A percentile compares a stretch with the other conserved stretches of the same genome.
Conservation (phyloP, 2,329 filamentous ascomycete species). For the Claviceps pusilla region DNA sequence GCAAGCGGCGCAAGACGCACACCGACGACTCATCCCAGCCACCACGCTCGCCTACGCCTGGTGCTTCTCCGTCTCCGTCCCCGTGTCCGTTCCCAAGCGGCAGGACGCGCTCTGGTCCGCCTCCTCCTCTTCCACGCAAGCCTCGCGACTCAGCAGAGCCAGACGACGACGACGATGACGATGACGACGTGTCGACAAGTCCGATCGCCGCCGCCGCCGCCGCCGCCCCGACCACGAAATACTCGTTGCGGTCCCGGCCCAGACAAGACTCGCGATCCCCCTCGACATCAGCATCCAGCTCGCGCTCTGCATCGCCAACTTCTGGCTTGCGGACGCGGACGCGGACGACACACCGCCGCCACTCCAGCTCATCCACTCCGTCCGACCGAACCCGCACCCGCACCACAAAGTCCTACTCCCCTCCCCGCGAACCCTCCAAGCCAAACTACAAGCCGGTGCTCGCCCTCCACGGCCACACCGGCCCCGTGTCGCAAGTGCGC, state of each 20-base stretch:
- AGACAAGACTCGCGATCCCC: constrained; percentile 17
- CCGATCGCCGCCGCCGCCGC: constrained; percentile 11
- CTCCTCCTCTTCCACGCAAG: background rate
- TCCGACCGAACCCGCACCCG: constrained; percentile 14
- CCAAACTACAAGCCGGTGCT: constrained; percentile 58
- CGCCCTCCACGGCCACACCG: constrained; percentile 61
- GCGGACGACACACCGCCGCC: constrained; percentile 14
- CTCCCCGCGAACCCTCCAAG: constrained; percentile 33
- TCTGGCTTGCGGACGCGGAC: constrained; percentile 15
- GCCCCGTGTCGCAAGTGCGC: constrained; percentile 68
- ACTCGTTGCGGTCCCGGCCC: constrained; percentile 16
- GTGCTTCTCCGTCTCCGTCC: constrained; percentile 4
- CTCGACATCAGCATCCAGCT: constrained; percentile 22
- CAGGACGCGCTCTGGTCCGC: background rate
- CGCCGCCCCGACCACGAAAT: constrained; percentile 12
- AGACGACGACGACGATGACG: constrained; percentile 1
- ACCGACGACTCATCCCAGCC: constrained; percentile 15
- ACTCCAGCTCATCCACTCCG: constrained; percentile 15
- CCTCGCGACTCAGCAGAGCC: background rate
- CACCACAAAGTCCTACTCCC: constrained; percentile 6
- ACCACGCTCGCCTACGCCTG: constrained; percentile 13
- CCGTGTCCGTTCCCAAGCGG: no score
- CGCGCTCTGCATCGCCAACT: constrained; percentile 21
- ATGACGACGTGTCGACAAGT: constrained; percentile 5
- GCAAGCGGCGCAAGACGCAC: constrained; percentile 20